These are phyloP conservation scores for Podospora australis DNA, from an alignment of 495 filamentous ascomycete species.

Conservation along the genomic window DNA sequence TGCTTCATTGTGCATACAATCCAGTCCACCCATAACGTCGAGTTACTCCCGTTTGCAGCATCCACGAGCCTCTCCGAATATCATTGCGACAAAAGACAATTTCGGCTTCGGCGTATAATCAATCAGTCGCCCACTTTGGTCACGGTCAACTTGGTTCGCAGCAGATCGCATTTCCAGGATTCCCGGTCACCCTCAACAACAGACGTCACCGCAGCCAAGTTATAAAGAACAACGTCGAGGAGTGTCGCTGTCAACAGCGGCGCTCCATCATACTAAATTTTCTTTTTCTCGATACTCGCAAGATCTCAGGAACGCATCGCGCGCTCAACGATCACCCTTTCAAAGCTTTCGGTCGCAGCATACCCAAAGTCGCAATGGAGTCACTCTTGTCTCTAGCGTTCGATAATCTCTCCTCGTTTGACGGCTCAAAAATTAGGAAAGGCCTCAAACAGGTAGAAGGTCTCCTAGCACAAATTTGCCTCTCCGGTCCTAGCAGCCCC, in stretches of 20 bases:
- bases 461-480: conserved; percentile 90
- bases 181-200: too few relatives aligned
- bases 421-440: conserved; percentile 81
- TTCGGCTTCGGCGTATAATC: too few relatives aligned
- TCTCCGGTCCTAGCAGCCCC: conserved; percentile 49
- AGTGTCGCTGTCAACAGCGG: conserved; percentile 4
- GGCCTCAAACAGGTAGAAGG: conserved; percentile 94
- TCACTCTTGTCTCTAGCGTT: conserved; percentile 86
- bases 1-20: too few relatives aligned
- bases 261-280: neutral
- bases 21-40: too few relatives aligned
- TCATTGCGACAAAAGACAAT: too few relatives aligned
- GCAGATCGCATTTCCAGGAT: too few relatives aligned
- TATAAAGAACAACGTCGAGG: neutral
- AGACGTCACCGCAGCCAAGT: too few relatives aligned
- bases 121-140: too few relatives aligned
- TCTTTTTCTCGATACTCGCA: too few relatives aligned
- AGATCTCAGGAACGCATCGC: neutral
- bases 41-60: too few relatives aligned
- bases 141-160: too few relatives aligned
- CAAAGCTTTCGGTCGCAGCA: neutral
- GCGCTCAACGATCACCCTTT: neutral
- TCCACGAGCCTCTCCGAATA: too few relatives aligned
- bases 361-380: conserved; percentile 57
- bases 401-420: conserved; percentile 92